A percentile compares a stretch with the other conserved stretches of the same genome.
Evolutionary conservation across 2,329 filamentous ascomycete genomes (phyloP).

Genomic region (Botrytis squamosa): DNA sequence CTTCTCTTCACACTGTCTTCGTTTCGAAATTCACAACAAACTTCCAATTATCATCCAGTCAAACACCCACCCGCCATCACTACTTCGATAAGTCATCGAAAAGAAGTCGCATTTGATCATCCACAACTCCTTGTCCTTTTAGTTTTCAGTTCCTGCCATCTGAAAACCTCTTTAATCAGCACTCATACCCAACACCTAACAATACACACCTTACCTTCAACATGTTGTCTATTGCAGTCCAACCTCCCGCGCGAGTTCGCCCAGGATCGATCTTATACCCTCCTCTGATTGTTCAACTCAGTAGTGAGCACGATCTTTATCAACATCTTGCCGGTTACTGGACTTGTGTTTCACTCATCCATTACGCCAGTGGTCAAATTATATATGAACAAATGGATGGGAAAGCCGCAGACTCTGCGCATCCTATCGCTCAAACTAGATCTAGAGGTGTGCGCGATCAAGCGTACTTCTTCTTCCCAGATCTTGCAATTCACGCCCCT

Average conservation of each 20-base stretch:
- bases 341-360: constrained; percentile 35
- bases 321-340: constrained; percentile 34
- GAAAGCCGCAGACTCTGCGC: constrained; percentile 35
- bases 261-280: constrained; percentile 34
- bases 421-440: constrained; percentile 30
- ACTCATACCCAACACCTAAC: not conserved
- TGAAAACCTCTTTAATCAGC: not conserved
- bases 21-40: not conserved
- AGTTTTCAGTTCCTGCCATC: constrained; percentile 4
- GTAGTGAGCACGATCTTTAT: constrained; percentile 33
- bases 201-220: not conserved
- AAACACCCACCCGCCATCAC: not conserved
- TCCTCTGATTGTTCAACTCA: constrained; percentile 34
- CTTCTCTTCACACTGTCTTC: constrained; percentile 3
- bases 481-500: constrained; percentile 34
- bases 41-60: constrained; percentile 1
- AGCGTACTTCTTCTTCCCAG: constrained; percentile 38
- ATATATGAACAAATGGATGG: constrained; percentile 34
- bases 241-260: constrained; percentile 32
- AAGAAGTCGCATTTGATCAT: not conserved
- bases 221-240: constrained; percentile 31
- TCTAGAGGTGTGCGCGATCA: constrained; percentile 26
- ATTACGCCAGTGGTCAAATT: constrained; percentile 32
- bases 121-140: not conserved
- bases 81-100: not conserved